Evolutionary conservation across 805 yeast genomes (phyloP).

Genomic region (Maudiozyma barnettii): DNA sequence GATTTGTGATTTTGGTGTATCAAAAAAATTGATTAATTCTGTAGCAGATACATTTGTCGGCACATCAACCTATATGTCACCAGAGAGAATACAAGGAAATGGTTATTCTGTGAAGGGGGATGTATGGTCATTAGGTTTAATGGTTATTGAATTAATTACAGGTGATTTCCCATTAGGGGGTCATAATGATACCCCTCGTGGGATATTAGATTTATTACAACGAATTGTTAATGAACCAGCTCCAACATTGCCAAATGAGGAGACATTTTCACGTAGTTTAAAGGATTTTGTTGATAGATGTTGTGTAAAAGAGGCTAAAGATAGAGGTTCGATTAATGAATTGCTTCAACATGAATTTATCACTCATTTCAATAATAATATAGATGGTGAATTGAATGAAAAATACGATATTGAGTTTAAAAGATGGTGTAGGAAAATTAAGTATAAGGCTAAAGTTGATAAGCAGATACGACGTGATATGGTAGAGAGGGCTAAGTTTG

Average conservation of each 20-base stretch:
- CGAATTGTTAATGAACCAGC: constrained; percentile 90
- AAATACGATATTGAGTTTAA: constrained; percentile 27
- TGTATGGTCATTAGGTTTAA: constrained; percentile 92
- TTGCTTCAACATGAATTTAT: constrained; percentile 38
- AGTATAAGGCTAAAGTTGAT: constrained; percentile 23
- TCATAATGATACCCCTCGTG: constrained; percentile 60
- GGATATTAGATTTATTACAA: constrained; percentile 83
- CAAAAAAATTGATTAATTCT: constrained; percentile 84
- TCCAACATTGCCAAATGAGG: constrained; percentile 49
- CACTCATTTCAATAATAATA: constrained; percentile 25
- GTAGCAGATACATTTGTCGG: constrained; percentile 98
- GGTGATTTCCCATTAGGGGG: constrained; percentile 71
- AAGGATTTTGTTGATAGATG: constrained; percentile 67
- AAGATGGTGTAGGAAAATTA: constrained; percentile 35
- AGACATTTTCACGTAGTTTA: constrained; percentile 35
- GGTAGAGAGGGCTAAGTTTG: constrained; percentile 23
- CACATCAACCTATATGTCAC: constrained; percentile 95
- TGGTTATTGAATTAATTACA: constrained; percentile 79
- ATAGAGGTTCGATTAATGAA: constrained; percentile 66
- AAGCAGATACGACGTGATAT: constrained; percentile 26
- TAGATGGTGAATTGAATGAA: constrained; percentile 10
- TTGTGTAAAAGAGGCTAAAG: constrained; percentile 55
- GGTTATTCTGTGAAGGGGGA: constrained; percentile 91
- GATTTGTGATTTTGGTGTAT: constrained; percentile 94
- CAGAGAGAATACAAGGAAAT: constrained; percentile 94